Base-by-base conservation (phyloP, 176 grass and related monocot genomes). In the Metroxylon sagu region DNA sequence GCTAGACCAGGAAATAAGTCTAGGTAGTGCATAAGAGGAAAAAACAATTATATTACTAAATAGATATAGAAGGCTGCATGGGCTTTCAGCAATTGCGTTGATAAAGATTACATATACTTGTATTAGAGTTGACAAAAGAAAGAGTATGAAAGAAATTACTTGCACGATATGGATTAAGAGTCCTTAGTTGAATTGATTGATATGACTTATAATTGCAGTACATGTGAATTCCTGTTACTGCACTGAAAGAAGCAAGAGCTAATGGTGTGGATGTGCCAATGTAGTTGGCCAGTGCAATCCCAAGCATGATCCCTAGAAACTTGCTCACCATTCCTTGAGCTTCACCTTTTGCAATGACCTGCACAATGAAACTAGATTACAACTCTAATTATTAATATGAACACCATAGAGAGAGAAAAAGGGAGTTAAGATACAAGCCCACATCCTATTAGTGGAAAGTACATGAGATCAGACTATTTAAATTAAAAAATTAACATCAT, bases 321-420 rank as follows among this genome's bases (percentile, higher is more conserved):
- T 97, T 97, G 92, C 92, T 97, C 50, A 97, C 69, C 92, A 97
- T 97, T 77, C 92, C 92, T 73, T 97, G 92, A 12, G 92, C 92
- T 83, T 97, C 92, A 27, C 92, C 92, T 89, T 97, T 97, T 39
- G 87, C 92, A 85, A 97, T 97, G 48, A 97, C 87, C 92, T 97
- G 60, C 35, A 43, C 35, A 14, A 43, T 43, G 0, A 43, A 43
- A 43, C 35, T 43, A 43, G 35, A 43, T 43, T 43, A 43, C 35
- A 12, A 43, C 8, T 43, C 8, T 14, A 43, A 12, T 43, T 43
- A 43, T 23, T 23, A 23, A 23, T 23, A 43, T 43, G 12, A 7
- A 43, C 2, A 12, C 12, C 10, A 43, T 6, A 14, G 35, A 43
- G 35, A 43, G 35, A 43, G 35, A 43, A 12, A 43, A 10, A 43